phyloP scores from a whole-genome alignment of 148 eudicot genomes.

The Fagopyrum esculentum region DNA sequence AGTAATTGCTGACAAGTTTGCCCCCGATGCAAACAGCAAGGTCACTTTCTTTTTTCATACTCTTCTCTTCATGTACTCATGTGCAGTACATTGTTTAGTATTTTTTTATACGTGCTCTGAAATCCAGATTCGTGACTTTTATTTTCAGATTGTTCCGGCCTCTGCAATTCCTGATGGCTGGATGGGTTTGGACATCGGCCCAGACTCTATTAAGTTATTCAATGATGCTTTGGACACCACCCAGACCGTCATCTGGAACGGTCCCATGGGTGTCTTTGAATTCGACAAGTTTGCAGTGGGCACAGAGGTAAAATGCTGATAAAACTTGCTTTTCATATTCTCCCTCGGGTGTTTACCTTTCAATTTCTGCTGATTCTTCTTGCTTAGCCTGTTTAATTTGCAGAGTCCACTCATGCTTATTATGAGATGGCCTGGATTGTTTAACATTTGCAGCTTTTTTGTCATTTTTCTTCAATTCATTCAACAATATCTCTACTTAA shows the following conservation, averaged over 20 bases:
- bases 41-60: conserved; percentile 25
- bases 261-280: conserved; percentile 98
- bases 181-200: conserved; percentile 99
- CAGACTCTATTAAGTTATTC: conserved; percentile 74
- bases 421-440: too few relatives aligned
- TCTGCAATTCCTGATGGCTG: conserved; percentile 87
- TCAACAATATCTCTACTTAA: too few relatives aligned
- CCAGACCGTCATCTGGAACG: conserved; percentile 91
- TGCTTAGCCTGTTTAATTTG: neutral
- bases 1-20: conserved; percentile 85
- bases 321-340: neutral
- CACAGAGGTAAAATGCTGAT: conserved; percentile 41
- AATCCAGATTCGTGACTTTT: neutral
- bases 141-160: conserved; percentile 64
- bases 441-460: neutral
- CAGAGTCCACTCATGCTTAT: neutral
- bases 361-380: neutral
- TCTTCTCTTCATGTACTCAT: neutral
- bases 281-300: conserved; percentile 70
- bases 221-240: conserved; percentile 76
- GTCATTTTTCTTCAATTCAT: too few relatives aligned
- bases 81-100: neutral
- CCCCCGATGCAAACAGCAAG: conserved; percentile 95
- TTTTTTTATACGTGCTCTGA: neutral
- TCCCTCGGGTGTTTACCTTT: neutral